Evolutionary conservation across 345 rosid genomes (phyloP).

Genomic region (Camelina sativa): DNA sequence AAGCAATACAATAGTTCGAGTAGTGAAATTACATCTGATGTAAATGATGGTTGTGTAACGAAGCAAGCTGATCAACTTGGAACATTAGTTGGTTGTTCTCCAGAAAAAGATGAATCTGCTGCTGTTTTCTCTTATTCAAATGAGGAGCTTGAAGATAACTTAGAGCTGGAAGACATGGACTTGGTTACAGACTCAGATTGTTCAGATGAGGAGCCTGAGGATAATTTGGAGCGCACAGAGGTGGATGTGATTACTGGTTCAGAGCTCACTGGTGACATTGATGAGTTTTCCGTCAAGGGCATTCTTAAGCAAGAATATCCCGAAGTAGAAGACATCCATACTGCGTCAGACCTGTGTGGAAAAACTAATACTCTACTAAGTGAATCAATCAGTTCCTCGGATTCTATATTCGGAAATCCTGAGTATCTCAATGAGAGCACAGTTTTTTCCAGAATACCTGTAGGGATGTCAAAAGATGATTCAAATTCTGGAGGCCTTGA

Average conservation of each 20-base stretch:
- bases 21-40: slow-evolving; percentile 28
- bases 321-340: slow-evolving; percentile 28
- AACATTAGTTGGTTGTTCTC: slow-evolving; percentile 32
- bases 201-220: slow-evolving; percentile 39
- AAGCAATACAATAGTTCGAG: slow-evolving; percentile 30
- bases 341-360: slow-evolving; percentile 29
- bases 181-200: slow-evolving; percentile 45
- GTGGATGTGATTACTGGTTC: slow-evolving; percentile 36
- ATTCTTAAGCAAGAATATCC: slow-evolving; percentile 39
- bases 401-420: slow-evolving; percentile 20
- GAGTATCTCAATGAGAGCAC: slow-evolving; percentile 33
- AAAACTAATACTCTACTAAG: slow-evolving; percentile 19
- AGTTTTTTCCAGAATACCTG: slow-evolving; percentile 23
- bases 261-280: slow-evolving; percentile 34
- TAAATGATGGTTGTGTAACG: slow-evolving; percentile 27
- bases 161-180: slow-evolving; percentile 44
- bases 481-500: slow-evolving; percentile 9
- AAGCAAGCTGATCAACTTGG: slow-evolving; percentile 40
- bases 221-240: slow-evolving; percentile 40
- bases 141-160: slow-evolving; percentile 36
- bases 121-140: slow-evolving; percentile 25
- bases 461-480: slow-evolving; percentile 23
- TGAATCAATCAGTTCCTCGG: slow-evolving; percentile 31
- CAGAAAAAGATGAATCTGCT: slow-evolving; percentile 36
- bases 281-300: slow-evolving; percentile 34